Evolutionary conservation across 78 protist species (phyloP).

Genomic region (Dictyostelium citrinum): DNA sequence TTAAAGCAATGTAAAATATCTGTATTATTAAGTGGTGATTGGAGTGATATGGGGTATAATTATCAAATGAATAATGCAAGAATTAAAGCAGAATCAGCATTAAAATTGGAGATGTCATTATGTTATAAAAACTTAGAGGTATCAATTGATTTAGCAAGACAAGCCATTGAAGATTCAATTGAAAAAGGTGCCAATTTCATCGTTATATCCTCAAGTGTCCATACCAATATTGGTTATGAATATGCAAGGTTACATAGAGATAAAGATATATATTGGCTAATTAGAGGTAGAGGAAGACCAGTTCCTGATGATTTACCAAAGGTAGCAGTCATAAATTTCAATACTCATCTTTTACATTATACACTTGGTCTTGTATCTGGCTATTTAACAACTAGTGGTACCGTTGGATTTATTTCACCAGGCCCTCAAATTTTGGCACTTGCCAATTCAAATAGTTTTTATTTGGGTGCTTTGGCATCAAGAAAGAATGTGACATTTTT

Average conservation of each 20-base stretch:
- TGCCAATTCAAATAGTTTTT: constrained; percentile 24
- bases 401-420: constrained; percentile 20
- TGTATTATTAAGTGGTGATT: constrained; percentile 16
- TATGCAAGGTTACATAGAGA: background rate
- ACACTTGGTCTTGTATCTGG: constrained; percentile 22
- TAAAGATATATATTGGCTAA: constrained; percentile 6
- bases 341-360: constrained; percentile 11
- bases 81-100: background rate
- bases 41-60: constrained; percentile 18
- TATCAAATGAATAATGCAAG: constrained; percentile 26
- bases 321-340: background rate
- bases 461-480: constrained; percentile 23
- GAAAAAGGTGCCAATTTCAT: constrained; percentile 2
- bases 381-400: background rate
- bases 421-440: background rate
- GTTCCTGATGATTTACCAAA: background rate
- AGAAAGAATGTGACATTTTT: background rate
- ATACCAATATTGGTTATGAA: background rate
- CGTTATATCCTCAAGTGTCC: background rate
- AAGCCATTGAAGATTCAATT: background rate
- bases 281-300: constrained; percentile 34
- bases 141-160: background rate
- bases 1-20: background rate
- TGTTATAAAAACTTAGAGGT: background rate
- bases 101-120: background rate